Base-by-base conservation (phyloP, 805 yeast genomes). In the Pichia sporocuriosa region DNA sequence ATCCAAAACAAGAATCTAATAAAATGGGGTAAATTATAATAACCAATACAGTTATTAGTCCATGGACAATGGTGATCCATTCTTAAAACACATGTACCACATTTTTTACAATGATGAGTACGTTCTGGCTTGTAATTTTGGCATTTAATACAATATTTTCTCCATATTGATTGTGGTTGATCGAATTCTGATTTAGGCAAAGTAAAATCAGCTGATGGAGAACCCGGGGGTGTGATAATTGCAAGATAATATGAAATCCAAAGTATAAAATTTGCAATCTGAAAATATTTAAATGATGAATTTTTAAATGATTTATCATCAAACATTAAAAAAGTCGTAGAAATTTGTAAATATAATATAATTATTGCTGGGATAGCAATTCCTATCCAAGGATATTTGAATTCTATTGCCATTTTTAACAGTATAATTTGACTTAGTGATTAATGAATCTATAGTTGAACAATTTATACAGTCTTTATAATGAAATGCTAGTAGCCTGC, bases 31-130 rank as follows among this genome's bases (percentile, higher is more conserved):
- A 77, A 68, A 55, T 89, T 89, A 0, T 61, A 59, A 56, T 77
- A 78, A 0, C 97, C 97, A 17, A 89, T 90, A 56, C 96, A 89
- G 56, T 85, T 89, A 59, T 77, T 74, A 0, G 95, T 86, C 96
- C 96, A 89, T 0, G 96, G 96, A 57, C 82, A 81, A 63, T 88
- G 96, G 58, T 88, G 97, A 59, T 88, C 97, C 96, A 88, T 89
- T 56, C 76, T 74, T 43, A 88, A 58, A n/a, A 88, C 81, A 60
- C 96, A 88, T 31, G 47, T 52, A n/a, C 73, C 68, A 55, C 94
- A 86, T 1, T 76, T 72, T 52, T 81, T 81, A 59, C 96, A 88
- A 63, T 88, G 96, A 57, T 88, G 96, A 4, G 86, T 56, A 46
- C 96, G 63, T 54, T 81, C 90, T 0, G 96, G 96, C 57, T 88